Evolutionary conservation across 129 eudicot genomes (phyloP), one percentile per base, ranked within the genome.

Genomic region (Chrysanthemum lavandulifolium): DNA sequence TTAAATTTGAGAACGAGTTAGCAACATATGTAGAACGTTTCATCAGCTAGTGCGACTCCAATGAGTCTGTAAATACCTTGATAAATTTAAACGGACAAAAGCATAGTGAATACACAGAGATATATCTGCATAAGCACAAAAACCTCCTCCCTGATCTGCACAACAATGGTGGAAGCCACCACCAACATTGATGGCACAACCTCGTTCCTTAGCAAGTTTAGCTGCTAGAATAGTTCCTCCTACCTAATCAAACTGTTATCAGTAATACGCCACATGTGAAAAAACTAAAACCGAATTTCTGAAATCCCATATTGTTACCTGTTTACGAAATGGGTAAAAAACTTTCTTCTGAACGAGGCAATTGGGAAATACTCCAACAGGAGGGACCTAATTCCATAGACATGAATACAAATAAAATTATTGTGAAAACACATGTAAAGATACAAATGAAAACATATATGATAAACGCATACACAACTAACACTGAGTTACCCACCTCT

Each of bases 131-230:
- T 90, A 93, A 66, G 57, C 92, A 87, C 98, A 90, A 76, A 93
- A 93, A 48, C 97, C 98, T 67, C 98, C 97, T 55, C 98, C 98
- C 10, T 76, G 77, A 19, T 76, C 78, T 43, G 97, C 96, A 80
- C 89, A 90, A 74, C 97, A 94, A 19, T 90, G 97, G 85, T 90
- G 98, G 68, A 94, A 94, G 8, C 98, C 98, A 71, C 98, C 98
- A 73, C 98, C 98, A 29, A 94, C 96, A 78, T 94, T 90, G 53
- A 94, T 94, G 31, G 98, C 93, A 91, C 93, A 90, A 36, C 98
- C 97, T 71, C 89, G 79, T 68, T 94, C 98, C 78, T 84, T 94
- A 36, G 98, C 98, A 54, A 94, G 91, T 82, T 94, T 94, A 49
- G 93, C 96, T 3, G 97, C 97, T 61, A 94, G 83, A 77, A 94